phyloP scores from a whole-genome alignment of 306 rosid species.

The Coriaria nepalensis region DNA sequence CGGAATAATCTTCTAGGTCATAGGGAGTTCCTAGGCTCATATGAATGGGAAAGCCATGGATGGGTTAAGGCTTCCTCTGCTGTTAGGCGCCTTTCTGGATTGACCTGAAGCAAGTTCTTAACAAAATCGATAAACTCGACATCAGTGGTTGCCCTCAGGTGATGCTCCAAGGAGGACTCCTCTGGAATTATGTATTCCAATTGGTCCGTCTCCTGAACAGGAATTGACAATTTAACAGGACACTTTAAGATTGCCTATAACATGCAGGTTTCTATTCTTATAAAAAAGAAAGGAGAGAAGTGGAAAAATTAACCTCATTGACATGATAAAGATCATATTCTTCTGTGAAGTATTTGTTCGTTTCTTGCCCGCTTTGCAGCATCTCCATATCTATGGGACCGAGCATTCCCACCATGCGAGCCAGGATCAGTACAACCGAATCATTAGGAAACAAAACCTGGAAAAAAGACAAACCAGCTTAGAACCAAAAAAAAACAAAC shows the following conservation, averaged over 20 bases:
- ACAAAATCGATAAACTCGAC: slow-evolving; percentile 52
- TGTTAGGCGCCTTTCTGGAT: slow-evolving; percentile 67
- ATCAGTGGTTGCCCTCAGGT: slow-evolving; percentile 45
- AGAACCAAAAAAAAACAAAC: background rate
- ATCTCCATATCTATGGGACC: slow-evolving; percentile 82
- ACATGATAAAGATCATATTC: slow-evolving; percentile 66
- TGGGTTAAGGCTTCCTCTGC: slow-evolving; percentile 72
- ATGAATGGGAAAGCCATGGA: slow-evolving; percentile 81
- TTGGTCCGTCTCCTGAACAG: slow-evolving; percentile 62
- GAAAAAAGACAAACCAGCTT: slow-evolving; percentile 1
- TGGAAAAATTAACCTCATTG: slow-evolving; percentile 56
- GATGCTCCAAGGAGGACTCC: slow-evolving; percentile 63
- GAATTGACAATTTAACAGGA: no score
- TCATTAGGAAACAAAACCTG: slow-evolving; percentile 94
- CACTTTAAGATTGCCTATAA: no score
- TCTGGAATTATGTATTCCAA: slow-evolving; percentile 80
- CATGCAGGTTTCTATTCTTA: no score
- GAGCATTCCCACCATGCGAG: slow-evolving; percentile 72
- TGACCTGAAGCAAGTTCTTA: slow-evolving; percentile 45
- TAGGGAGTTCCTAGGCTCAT: slow-evolving; percentile 26
- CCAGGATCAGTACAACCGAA: slow-evolving; percentile 59
- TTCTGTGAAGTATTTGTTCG: slow-evolving; percentile 85
- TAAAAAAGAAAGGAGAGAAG: background rate
- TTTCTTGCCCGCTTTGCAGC: slow-evolving; percentile 69
- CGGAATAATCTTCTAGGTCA: background rate